These are phyloP conservation scores for Fusarium circinatum DNA, from an alignment of 2,329 filamentous ascomycete species.

Conservation along the genomic window DNA sequence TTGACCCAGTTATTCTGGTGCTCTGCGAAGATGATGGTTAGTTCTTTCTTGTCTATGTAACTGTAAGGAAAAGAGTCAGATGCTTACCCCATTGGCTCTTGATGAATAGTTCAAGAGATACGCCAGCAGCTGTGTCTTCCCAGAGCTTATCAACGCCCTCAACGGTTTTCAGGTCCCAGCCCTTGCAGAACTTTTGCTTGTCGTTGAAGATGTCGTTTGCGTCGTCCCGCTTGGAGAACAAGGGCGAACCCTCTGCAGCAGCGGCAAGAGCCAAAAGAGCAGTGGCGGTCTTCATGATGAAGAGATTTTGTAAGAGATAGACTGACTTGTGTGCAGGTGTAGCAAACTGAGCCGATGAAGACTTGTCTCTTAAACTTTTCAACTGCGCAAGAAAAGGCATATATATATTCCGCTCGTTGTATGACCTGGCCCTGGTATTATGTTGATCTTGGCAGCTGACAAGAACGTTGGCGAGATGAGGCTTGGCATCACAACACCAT, in stretches of 20 bases:
- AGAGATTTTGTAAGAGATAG: rapidly evolving
- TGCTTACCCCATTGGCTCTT: slow-evolving; percentile 5
- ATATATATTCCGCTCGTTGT: no score
- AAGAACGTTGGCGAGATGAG: no score
- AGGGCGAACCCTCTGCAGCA: background rate
- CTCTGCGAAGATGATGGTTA: background rate
- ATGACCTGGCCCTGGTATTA: no score
- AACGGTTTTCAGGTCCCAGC: slow-evolving; percentile 6
- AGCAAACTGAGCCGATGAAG: background rate
- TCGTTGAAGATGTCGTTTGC: background rate
- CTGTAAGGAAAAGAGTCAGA: no score
- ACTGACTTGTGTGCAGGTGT: rapidly evolving
- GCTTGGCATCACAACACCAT: background rate
- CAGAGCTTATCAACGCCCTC: slow-evolving; percentile 18
- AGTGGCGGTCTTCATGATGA: background rate
- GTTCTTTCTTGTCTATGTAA: no score
- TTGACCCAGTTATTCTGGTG: slow-evolving; percentile 11
- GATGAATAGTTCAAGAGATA: slow-evolving; percentile 23
- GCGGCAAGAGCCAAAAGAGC: slow-evolving; percentile 10
- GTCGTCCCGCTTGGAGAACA: background rate
- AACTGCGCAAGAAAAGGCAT: rapidly evolving
- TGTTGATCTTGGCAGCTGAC: no score
- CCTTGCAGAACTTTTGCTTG: slow-evolving; percentile 8
- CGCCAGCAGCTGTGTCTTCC: no score
- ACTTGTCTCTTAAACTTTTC: background rate